Evolutionary conservation across 495 filamentous ascomycete genomes (phyloP), one percentile per base, ranked within the genome.

Genomic region (Neurospora sp.): DNA sequence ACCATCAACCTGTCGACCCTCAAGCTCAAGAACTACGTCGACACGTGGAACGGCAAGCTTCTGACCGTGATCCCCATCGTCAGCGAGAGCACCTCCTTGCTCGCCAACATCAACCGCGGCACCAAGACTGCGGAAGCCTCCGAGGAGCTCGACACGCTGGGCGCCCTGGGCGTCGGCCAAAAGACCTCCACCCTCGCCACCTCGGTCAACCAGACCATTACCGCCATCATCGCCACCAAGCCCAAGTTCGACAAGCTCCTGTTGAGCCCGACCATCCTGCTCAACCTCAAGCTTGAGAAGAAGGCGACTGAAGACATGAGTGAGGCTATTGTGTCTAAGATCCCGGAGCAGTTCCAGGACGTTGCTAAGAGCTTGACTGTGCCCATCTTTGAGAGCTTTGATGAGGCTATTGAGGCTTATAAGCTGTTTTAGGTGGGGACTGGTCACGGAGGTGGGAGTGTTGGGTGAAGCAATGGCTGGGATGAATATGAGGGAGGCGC

Each of bases 251-350:
- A 81, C 69, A 77, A 73, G 66, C 71, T 81, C 35, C 14, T 78
- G 7, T 74, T 83, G 31, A 75, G 71, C 70, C 82, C 83, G 4
- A 71, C 79, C 23, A 80, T 83, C 40, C 74, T 81, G 39, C 31
- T 80, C 10, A 82, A 76, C 75, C 69, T 84, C 40, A 73, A 78
- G 42, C 54, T 76, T 42, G 74, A 83, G 78, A 78, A 83, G 76
- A n/a, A 59, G 8, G 80, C 80, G 5, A 82, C 81, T 8, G 71
- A 72, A 18, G 74, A 80, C 2, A 79, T 83, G 75, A 76, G 77
- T 11, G 77, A 70, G 3, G 79, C 76, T 0, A 78, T 82, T 6
- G 69, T 79, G 0, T 73, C n/a, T 3, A 83, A 84, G 79, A 77
- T 84, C 41, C 83, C 83, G 2, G 72, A 69, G 39, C 71, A 69